Evolutionary conservation across 305 asterid genomes (phyloP).

Genomic region (Fraxinus platypoda): DNA sequence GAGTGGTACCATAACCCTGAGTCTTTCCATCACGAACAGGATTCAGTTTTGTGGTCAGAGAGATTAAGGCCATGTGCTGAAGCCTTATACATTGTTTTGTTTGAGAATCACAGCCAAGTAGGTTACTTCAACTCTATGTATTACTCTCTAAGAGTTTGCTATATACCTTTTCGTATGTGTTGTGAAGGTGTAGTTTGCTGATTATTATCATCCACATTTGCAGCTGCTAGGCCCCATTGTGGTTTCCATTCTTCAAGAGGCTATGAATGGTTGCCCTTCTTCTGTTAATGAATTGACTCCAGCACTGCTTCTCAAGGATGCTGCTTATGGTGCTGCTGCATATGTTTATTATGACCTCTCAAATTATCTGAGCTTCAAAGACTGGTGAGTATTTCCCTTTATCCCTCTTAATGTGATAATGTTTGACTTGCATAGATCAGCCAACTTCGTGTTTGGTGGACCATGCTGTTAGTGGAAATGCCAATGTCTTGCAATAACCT

Average conservation of each 20-base stretch:
- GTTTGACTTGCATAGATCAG: constrained; percentile 13
- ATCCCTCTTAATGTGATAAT: constrained; percentile 2
- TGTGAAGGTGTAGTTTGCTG: constrained; percentile 28
- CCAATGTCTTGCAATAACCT: constrained; percentile 14
- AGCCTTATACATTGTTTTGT: constrained; percentile 87
- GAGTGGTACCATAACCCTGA: constrained; percentile 93
- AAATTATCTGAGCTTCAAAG: constrained; percentile 85
- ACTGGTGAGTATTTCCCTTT: constrained; percentile 60
- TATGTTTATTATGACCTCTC: constrained; percentile 94
- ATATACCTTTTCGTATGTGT: constrained; percentile 17
- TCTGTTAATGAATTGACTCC: constrained; percentile 77
- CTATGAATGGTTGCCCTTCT: constrained; percentile 87
- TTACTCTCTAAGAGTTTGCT: constrained; percentile 17
- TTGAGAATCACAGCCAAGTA: constrained; percentile 90
- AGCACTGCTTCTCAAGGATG: constrained; percentile 87
- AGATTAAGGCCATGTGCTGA: constrained; percentile 97
- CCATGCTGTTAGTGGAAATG: constrained; percentile 13
- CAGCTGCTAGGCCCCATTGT: constrained; percentile 95
- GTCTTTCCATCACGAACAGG: constrained; percentile 92
- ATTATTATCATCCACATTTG: constrained; percentile 29
- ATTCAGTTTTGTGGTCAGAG: constrained; percentile 88
- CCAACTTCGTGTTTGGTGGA: constrained; percentile 13
- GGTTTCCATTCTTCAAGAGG: constrained; percentile 95
- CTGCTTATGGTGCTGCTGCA: constrained; percentile 97
- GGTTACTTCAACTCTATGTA: constrained; percentile 30